Conservation (phyloP, 306 rosid species). For the Glycyrrhiza uralensis region DNA sequence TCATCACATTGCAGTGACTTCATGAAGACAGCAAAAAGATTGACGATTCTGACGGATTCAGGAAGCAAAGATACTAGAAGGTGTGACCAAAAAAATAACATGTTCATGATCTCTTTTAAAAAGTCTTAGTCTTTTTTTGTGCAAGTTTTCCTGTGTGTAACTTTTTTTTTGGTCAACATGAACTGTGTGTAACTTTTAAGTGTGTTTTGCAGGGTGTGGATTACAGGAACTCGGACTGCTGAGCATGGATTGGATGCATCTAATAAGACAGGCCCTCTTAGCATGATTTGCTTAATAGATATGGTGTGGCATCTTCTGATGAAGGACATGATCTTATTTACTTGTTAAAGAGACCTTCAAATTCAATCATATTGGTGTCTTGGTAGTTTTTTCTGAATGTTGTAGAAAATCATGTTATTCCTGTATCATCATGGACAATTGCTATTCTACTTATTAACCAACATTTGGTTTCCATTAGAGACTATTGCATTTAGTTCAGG, state of each 20-base stretch:
- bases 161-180: too few species aligned
- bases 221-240: conserved; percentile 55
- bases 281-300: conserved; percentile 61
- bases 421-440: neutral
- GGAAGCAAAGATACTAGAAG: conserved; percentile 52
- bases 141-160: neutral
- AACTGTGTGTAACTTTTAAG: neutral
- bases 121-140: too few species aligned
- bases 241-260: conserved; percentile 74
- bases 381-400: conserved; percentile 17
- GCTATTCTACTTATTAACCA: neutral
- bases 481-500: neutral
- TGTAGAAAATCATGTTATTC: conserved; percentile 19
- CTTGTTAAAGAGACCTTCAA: conserved; percentile 26
- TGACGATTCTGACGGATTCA: conserved; percentile 64
- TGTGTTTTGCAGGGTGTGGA: conserved; percentile 52
- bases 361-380: conserved; percentile 25
- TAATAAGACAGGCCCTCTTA: conserved; percentile 70
- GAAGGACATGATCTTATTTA: conserved; percentile 13
- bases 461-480: neutral
- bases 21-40: conserved; percentile 71
- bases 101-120: too few species aligned
- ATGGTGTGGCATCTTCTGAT: conserved; percentile 16
- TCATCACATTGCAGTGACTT: conserved; percentile 61
- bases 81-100: conserved; percentile 27